A percentile compares a stretch with the other conserved stretches of the same genome.
These are phyloP conservation scores for Parsonsia alboflavescens DNA, from an alignment of 257 asterid species.

Conservation along the genomic window DNA sequence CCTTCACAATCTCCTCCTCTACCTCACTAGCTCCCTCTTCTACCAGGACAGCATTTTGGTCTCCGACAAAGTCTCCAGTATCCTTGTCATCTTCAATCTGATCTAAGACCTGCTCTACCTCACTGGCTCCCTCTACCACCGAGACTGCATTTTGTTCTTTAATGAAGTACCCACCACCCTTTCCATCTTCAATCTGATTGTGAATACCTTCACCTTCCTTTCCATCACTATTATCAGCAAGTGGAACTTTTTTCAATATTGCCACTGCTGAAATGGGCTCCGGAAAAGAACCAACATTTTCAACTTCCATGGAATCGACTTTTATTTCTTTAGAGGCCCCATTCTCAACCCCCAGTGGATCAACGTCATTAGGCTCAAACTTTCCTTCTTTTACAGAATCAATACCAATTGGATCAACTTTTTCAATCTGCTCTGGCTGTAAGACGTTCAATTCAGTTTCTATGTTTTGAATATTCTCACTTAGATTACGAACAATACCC, in stretches of 20 bases:
- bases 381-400: conserved; percentile 1
- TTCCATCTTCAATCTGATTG: conserved; percentile 15
- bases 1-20: conserved; percentile 15
- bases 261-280: conserved; percentile 13
- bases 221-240: conserved; percentile 10
- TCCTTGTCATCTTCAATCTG: conserved; percentile 11
- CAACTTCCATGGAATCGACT: conserved; percentile 21
- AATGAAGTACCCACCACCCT: conserved; percentile 9
- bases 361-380: conserved; percentile 15
- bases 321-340: conserved; percentile 13
- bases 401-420: background rate
- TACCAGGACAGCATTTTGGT: conserved; percentile 13
- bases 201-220: conserved; percentile 13
- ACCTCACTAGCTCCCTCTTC: conserved; percentile 19
- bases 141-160: conserved; percentile 17
- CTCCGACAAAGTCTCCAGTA: conserved; percentile 4
- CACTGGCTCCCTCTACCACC: conserved; percentile 17
- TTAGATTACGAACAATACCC: conserved; percentile 5
- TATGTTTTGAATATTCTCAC: conserved; percentile 15
- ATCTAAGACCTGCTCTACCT: conserved; percentile 8
- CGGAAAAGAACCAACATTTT: conserved; percentile 5
- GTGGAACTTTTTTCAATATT: conserved; percentile 12
- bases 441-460: background rate
- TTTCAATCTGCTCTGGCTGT: background rate
- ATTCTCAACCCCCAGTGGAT: conserved; percentile 15